A percentile compares a stretch with the other conserved stretches of the same genome.
Conservation (phyloP, 2,329 filamentous ascomycete genomes). For the Emergomyces pasteurianus region DNA sequence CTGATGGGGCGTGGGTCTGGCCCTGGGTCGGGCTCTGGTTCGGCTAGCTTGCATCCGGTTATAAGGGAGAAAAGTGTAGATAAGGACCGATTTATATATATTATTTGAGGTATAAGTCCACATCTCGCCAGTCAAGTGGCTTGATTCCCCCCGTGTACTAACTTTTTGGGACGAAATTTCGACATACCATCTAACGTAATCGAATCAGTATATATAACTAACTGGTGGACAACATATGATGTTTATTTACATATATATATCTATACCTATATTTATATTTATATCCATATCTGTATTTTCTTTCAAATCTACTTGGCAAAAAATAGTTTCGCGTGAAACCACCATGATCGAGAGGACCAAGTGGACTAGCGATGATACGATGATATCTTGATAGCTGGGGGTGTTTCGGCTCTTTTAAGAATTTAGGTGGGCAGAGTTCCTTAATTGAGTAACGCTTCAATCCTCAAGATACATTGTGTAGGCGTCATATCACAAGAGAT, state of each 20-base stretch:
- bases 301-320: background rate
- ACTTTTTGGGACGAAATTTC: background rate
- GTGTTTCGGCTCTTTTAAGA: background rate
- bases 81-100: constrained; percentile 9
- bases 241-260: background rate
- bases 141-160: background rate
- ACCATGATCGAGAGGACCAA: background rate
- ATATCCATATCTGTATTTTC: background rate
- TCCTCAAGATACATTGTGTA: too few relatives aligned
- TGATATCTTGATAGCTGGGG: too few relatives aligned
- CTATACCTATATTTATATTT: background rate
- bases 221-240: background rate
- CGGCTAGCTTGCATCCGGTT: background rate
- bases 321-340: background rate
- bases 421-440: background rate
- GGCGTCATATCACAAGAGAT: background rate
- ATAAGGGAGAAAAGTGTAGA: constrained; percentile 2
- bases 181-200: background rate
- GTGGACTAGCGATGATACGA: too few relatives aligned
- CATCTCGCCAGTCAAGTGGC: background rate
- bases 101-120: constrained; percentile 3
- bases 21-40: background rate
- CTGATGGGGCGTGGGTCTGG: constrained; percentile 7
- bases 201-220: background rate
- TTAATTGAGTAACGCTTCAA: background rate